These are phyloP conservation scores for Pilaira anomala DNA, from an alignment of 192 early-diverging fungal genomes.

Conservation along the genomic window DNA sequence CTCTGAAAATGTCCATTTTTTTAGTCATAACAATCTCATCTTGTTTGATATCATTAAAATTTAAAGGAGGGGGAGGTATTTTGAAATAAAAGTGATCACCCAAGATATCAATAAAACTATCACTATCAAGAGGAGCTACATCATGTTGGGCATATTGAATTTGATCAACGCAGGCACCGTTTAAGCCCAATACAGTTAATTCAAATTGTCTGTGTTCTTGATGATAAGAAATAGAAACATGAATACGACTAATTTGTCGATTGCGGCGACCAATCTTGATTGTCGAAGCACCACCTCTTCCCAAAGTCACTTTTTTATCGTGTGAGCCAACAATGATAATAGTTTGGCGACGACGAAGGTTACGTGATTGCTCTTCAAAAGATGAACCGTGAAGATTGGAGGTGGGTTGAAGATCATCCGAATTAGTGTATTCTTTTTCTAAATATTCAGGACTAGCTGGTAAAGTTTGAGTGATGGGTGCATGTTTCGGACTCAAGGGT, in stretches of 20 bases:
- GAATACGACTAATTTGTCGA: conserved; percentile 48
- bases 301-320: conserved; percentile 35
- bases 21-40: background rate
- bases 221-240: conserved; percentile 42
- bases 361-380: background rate
- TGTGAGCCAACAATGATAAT: conserved; percentile 23
- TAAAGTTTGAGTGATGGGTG: background rate
- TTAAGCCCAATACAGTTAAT: conserved; percentile 46
- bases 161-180: conserved; percentile 45
- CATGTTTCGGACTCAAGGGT: too few relatives aligned
- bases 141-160: conserved; percentile 37
- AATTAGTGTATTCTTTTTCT: conserved; percentile 16
- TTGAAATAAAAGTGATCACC: conserved; percentile 45
- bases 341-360: background rate
- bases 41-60: background rate
- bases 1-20: background rate
- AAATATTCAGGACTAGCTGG: conserved; percentile 18
- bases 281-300: conserved; percentile 46
- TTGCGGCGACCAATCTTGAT: conserved; percentile 49
- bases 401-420: conserved; percentile 25
- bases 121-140: conserved; percentile 29
- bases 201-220: conserved; percentile 27
- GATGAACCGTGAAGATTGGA: background rate
- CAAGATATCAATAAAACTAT: conserved; percentile 46
- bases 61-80: conserved; percentile 19